Conservation (phyloP, 345 rosid genomes). For the Populus davidiana region DNA sequence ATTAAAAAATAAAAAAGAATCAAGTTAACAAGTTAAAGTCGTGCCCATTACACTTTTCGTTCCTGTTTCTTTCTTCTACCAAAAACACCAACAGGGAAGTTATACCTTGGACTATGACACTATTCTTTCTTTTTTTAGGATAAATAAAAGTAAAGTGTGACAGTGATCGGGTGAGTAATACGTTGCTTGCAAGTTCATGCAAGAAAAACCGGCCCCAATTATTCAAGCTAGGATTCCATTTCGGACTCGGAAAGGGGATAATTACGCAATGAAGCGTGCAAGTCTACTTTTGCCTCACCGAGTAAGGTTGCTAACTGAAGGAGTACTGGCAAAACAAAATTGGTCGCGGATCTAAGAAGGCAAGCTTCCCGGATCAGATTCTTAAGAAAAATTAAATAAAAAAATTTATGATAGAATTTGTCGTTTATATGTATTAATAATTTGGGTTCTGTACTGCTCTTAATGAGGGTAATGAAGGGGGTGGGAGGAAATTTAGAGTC, state of each 20-base stretch:
- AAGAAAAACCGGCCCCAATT: not conserved
- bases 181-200: conserved; percentile 51
- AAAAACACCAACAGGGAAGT: not conserved
- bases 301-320: not conserved
- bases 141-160: not conserved
- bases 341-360: not conserved
- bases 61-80: not conserved
- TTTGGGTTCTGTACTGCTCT: not conserved
- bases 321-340: not conserved
- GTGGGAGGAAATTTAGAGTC: too few species aligned
- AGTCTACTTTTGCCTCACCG: conserved; percentile 14
- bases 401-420: not conserved
- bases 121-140: not conserved
- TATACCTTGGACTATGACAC: not conserved
- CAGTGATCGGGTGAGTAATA: conserved; percentile 19
- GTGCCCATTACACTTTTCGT: not conserved
- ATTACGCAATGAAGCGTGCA: conserved; percentile 50
- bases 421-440: not conserved
- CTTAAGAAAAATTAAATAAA: too few species aligned
- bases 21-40: not conserved
- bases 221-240: conserved; percentile 6
- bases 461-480: too few species aligned
- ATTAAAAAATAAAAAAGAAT: not conserved
- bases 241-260: conserved; percentile 12
- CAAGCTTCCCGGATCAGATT: not conserved